Conservation (phyloP, 768 basidiomycete species). For the Leucocoprinus leucothites region DNA sequence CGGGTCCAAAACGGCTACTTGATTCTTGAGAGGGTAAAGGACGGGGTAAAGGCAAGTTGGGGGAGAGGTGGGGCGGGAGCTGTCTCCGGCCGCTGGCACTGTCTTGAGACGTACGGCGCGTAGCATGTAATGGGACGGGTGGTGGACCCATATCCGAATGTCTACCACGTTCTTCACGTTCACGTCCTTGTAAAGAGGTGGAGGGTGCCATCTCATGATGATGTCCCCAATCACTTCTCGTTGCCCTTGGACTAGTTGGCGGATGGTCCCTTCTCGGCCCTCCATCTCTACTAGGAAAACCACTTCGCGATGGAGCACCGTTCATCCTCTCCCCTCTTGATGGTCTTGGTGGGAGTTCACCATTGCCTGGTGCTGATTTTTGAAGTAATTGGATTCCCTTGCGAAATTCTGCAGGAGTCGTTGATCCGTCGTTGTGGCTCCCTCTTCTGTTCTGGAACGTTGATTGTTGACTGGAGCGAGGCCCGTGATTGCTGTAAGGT, state of each 20-base stretch:
- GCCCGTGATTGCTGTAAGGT: slow-evolving; percentile 57
- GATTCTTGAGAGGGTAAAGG: slow-evolving; percentile 39
- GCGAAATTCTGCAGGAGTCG: slow-evolving; percentile 38
- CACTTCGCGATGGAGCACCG: slow-evolving; percentile 22
- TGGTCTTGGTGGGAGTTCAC: slow-evolving; percentile 26
- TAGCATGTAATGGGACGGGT: slow-evolving; percentile 37
- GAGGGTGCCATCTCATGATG: slow-evolving; percentile 18
- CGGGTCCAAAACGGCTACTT: slow-evolving; percentile 29
- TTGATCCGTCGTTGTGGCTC: slow-evolving; percentile 38
- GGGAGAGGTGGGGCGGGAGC: slow-evolving; percentile 54
- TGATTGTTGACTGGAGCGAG: slow-evolving; percentile 35
- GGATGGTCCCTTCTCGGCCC: slow-evolving; percentile 21
- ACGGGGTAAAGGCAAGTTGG: slow-evolving; percentile 29
- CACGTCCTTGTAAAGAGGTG: slow-evolving; percentile 21
- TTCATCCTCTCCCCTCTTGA: slow-evolving; percentile 27
- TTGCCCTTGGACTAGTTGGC: slow-evolving; percentile 29
- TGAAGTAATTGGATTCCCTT: slow-evolving; percentile 56
- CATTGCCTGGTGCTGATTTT: slow-evolving; percentile 34
- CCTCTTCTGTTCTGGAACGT: slow-evolving; percentile 42
- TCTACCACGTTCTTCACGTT: slow-evolving; percentile 37
- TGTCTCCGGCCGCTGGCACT: slow-evolving; percentile 30
- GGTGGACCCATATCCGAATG: slow-evolving; percentile 53
- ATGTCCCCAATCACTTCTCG: slow-evolving; percentile 25
- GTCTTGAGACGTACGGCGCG: slow-evolving; percentile 34
- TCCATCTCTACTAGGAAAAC: slow-evolving; percentile 31